Evolutionary conservation across 2,329 filamentous ascomycete species (phyloP).

Genomic region (Botrytis byssoidea): DNA sequence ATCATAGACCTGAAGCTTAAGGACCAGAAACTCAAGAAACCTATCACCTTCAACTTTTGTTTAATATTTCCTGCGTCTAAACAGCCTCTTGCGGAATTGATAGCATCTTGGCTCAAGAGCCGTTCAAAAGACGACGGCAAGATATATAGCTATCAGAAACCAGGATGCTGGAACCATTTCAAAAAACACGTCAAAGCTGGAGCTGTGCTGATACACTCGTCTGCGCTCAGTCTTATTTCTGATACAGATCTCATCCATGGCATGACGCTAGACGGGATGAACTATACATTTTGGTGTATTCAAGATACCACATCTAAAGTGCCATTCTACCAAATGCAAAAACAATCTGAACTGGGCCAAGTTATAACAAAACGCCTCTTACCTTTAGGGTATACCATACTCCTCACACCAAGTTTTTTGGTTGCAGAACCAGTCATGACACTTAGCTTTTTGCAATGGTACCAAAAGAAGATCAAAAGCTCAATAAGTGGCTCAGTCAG

Average conservation of each 20-base stretch:
- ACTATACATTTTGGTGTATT: conserved; percentile 34
- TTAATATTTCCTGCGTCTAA: conserved; percentile 49
- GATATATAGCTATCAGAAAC: conserved; percentile 44
- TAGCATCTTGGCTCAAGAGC: conserved; percentile 47
- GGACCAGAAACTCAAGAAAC: conserved; percentile 16
- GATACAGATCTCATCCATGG: conserved; percentile 27
- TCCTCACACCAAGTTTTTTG: conserved; percentile 52
- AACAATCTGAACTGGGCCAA: conserved; percentile 36
- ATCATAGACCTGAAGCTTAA: conserved; percentile 20
- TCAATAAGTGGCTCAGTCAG: conserved; percentile 25
- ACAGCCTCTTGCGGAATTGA: conserved; percentile 40
- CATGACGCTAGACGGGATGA: conserved; percentile 10
- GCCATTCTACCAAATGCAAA: conserved; percentile 31
- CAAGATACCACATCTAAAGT: conserved; percentile 27
- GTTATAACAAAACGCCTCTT: conserved; percentile 45
- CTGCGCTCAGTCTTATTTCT: conserved; percentile 26
- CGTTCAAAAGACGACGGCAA: conserved; percentile 43
- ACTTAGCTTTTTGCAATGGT: conserved; percentile 46
- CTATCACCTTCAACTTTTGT: conserved; percentile 43
- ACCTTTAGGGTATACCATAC: conserved; percentile 46
- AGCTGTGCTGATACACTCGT: conserved; percentile 36
- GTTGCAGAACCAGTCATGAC: conserved; percentile 46
- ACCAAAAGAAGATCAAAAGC: conserved; percentile 30
- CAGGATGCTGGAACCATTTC: conserved; percentile 52
- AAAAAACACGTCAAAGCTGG: conserved; percentile 28